Base-by-base conservation (phyloP, 164 flowering plant species). In the Chimonanthus praecox region DNA sequence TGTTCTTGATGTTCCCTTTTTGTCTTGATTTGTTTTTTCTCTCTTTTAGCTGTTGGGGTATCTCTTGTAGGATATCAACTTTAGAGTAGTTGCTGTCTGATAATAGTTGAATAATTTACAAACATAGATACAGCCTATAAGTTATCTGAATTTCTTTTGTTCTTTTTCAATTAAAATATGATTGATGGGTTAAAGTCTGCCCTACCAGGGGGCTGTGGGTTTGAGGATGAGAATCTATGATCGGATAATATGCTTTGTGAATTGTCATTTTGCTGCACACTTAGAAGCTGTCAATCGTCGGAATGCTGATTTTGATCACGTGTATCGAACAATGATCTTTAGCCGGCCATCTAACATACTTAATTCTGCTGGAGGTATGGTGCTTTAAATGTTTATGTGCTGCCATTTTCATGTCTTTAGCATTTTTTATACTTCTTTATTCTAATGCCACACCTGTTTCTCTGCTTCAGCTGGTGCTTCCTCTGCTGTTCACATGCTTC, bases 201-300 rank as follows among this genome's bases (percentile, higher is more conserved):
- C 45, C 47, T 60, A 68, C 68, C 88, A 96, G 99, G 99, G 99
- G 74, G 99, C 92, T 68, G 99, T 96, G 45, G 99, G 97, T 58
- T 78, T 96, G 87, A 89, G 97, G 81, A 86, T 96, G 83, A 88
- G 98, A 82, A 91, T 96, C 18, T 88, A 88, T 81, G 97, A 92
- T 72, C 83, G 99, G 68, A 87, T 85, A 76, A 84, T 96, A 58
- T 94, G 98, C 83, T 94, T 96, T 78, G 93, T 92, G 66, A 94
- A 92, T 81, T 96, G 98, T 79, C 99, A 96, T 81, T 85, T 94
- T 81, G 99, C 99, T 74, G 99, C 99, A 67, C 99, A 96, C 80
- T 78, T 96, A 74, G 99, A 96, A 82, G 99, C 99, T 67, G 96
- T 96, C 44, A 90, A 85, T 76, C 88, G 97, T 0, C 91, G 99